Evolutionary conservation across 2,329 filamentous ascomycete species (phyloP), one percentile per base, ranked within the genome.

Genomic region (Colletotrichum eleusines): DNA sequence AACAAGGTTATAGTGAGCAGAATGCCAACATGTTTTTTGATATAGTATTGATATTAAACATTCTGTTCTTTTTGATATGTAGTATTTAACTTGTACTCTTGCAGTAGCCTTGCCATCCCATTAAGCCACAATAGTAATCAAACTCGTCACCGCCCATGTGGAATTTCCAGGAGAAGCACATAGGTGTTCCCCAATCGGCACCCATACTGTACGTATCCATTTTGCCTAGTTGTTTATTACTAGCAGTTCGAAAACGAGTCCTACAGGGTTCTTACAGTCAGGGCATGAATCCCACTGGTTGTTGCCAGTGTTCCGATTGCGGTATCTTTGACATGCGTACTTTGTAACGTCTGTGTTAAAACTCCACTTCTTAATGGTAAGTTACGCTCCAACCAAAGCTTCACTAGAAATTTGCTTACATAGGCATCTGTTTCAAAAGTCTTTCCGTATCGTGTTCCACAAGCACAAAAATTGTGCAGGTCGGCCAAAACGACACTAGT

Each of bases 81-180:
- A n/a, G n/a, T n/a, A n/a, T 38, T 38, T 55, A 51, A 16, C 53
- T 14, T 8, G 14, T 18, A 23, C 12, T n/a, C 1, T 55, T 11
- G 26, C 61, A 63, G 12, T 63, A 63, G 23, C 50, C 61, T 38
- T 63, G 61, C 3, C 2, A 38, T 38, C 35, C 35, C 11, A 2
- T 38, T 38, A 55, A 20, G 9, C 61, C 40, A 14, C 50, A 63
- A 28, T 63, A 63, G 28, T 63, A 63, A 2, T 63, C 61, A 55
- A 63, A 63, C 28, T 63, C 61, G 23, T 63, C 61, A 14, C 61
- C 61, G 18, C 61, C 50, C 9, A 63, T 7, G 23, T 63, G 61
- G 9, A 18, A 55, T 20, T 20, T n/a, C 14, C 46, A 63, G 1
- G 61, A 63, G 26, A 55, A 63, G 26, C 50, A 63, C 7, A 51